These are phyloP conservation scores for Dendrocalamus sinicus DNA, from an alignment of 176 grass and related monocot species.

Conservation along the genomic window DNA sequence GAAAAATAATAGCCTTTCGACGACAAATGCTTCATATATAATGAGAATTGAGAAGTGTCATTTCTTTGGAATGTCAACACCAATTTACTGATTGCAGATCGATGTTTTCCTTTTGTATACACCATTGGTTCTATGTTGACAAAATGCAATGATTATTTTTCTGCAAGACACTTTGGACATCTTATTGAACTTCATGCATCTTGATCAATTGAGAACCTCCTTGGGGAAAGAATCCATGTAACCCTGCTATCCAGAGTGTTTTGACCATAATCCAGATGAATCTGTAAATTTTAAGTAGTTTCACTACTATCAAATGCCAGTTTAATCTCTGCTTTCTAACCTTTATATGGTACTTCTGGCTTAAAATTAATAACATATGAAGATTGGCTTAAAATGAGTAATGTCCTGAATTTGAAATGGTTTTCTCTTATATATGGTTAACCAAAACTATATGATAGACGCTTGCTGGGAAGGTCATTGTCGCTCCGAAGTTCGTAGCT, in stretches of 20 bases:
- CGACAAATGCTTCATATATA: slow-evolving; percentile 5
- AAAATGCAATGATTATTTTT: not conserved
- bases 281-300: slow-evolving; percentile 19
- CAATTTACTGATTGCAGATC: not conserved
- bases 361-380: slow-evolving; percentile 9
- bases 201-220: slow-evolving; percentile 21
- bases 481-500: no score
- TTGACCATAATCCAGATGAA: not conserved
- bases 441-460: slow-evolving; percentile 21
- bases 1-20: slow-evolving; percentile 8
- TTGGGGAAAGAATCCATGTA: slow-evolving; percentile 18
- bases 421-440: no score
- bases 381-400: slow-evolving; percentile 10
- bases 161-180: not conserved
- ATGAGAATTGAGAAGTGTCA: not conserved
- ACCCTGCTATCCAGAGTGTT: not conserved
- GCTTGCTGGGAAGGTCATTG: no score
- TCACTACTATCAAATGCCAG: slow-evolving; percentile 23
- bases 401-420: slow-evolving; percentile 5
- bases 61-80: slow-evolving; percentile 32
- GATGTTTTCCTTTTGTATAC: slow-evolving; percentile 11
- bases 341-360: not conserved
- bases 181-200: slow-evolving; percentile 29
- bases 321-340: not conserved
- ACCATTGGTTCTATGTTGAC: slow-evolving; percentile 6